Evolutionary conservation across 192 early-diverging fungal species (phyloP).

Genomic region (Coemansia sp.): DNA sequence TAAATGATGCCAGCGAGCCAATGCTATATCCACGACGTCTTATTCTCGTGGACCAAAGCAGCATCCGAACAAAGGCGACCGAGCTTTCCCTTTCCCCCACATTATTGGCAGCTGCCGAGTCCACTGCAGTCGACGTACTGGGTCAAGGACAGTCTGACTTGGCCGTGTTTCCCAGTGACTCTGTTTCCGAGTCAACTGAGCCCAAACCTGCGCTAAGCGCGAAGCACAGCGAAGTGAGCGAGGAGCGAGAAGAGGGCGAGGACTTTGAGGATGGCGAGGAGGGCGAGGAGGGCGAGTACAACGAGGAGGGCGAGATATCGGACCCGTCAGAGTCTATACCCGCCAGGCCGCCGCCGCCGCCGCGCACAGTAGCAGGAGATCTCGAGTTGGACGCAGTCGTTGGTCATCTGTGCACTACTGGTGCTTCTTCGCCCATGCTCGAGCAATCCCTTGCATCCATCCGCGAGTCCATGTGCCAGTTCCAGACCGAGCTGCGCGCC

Average conservation of each 20-base stretch:
- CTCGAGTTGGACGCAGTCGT: conserved; percentile 22
- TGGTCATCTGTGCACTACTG: conserved; percentile 1
- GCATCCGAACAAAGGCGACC: background rate
- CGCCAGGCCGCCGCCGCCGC: background rate
- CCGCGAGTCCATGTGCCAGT: conserved; percentile 24
- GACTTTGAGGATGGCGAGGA: conserved; percentile 31
- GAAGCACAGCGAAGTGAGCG: background rate
- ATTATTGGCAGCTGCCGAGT: background rate
- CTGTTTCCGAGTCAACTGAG: background rate
- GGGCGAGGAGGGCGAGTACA: conserved; percentile 39
- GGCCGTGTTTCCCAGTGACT: background rate
- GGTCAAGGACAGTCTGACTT: background rate
- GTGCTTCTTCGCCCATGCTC: conserved; percentile 10
- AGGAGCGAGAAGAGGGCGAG: conserved; percentile 13
- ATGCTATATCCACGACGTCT: conserved; percentile 47
- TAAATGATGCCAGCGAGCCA: conserved; percentile 16
- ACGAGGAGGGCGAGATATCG: conserved; percentile 56
- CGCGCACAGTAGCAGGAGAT: background rate
- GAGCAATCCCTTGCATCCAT: conserved; percentile 32
- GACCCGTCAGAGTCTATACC: conserved; percentile 12
- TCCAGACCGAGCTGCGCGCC: conserved; percentile 33
- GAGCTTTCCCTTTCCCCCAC: background rate
- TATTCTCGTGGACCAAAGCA: conserved; percentile 9
- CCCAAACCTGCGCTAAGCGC: background rate
- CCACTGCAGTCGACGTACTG: background rate